Evolutionary conservation across 352 stramenopile species (phyloP), one percentile per base, ranked within the genome.

Genomic region (Phytopythium oedochilum): DNA sequence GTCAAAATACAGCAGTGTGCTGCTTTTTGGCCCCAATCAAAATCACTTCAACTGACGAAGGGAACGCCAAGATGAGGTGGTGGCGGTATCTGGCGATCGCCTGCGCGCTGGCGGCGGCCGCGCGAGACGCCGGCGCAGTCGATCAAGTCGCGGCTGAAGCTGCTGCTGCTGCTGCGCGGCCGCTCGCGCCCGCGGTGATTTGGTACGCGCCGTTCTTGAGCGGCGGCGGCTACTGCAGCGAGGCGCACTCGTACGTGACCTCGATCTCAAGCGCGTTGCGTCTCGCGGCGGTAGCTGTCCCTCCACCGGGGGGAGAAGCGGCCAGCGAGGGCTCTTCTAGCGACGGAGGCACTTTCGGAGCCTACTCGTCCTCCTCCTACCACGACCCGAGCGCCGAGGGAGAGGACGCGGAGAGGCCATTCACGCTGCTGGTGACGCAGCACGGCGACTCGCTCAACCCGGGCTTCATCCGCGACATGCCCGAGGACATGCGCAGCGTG

Each of bases 191-290:
- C 17, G 69, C 61, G 29, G 81, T 97, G 45, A 46, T 93, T 2
- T 97, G 89, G 89, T 95, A 90, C 52, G 89, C 88, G 42, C 89
- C 91, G 48, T 97, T 97, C 46, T 82, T 96, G 43, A 96, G 83
- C 49, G 92, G 92, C 38, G 91, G 92, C 32, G 91, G 91, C 20
- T 97, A 97, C 71, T 96, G 86, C 72, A 94, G 78, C 53, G 89
- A 98, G 67, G 91, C 91, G 49, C 89, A 89, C 59, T 88, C 87
- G 50, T 97, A 94, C 50, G 75, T 94, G 10, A 68, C 78, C 11
- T 77, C 83, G 6, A 57, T 98, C 28, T 61, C 73, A 25, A 52
- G 61, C n/a, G 78, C 67, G 22, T 40, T 73, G 68, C 43, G 17
- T 32, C 25, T 26, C 18, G 31, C 29, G 1, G 35, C 53, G 4